Percentiles rank a stretch among this genome's conserved stretches.
Conservation (phyloP, 2,329 filamentous ascomycete species). For the Aspergillus luchuensis region DNA sequence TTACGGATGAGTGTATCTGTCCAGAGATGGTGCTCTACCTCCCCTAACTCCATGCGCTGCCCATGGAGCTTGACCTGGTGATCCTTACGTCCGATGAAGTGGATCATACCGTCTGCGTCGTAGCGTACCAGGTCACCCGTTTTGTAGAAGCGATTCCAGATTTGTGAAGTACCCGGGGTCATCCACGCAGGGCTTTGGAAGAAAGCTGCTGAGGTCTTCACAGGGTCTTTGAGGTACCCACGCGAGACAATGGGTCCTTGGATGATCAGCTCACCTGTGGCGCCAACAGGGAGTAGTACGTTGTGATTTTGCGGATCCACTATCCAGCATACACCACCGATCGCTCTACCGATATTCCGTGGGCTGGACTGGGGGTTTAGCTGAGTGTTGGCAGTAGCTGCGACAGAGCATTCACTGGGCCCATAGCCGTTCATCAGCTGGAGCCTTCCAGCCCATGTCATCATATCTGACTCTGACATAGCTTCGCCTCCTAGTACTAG, state of each 20-base stretch:
- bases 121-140: slow-evolving; percentile 40
- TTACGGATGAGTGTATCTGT: background rate
- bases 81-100: slow-evolving; percentile 37
- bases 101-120: slow-evolving; percentile 30
- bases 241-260: slow-evolving; percentile 38
- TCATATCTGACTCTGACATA: slow-evolving; percentile 34
- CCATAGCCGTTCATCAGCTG: slow-evolving; percentile 38
- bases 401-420: slow-evolving; percentile 21
- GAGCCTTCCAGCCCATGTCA: slow-evolving; percentile 38
- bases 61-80: slow-evolving; percentile 39
- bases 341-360: slow-evolving; percentile 10
- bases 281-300: slow-evolving; percentile 35
- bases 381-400: slow-evolving; percentile 4
- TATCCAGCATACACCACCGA: slow-evolving; percentile 16
- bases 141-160: slow-evolving; percentile 23
- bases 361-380: background rate
- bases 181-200: slow-evolving; percentile 24
- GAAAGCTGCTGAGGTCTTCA: slow-evolving; percentile 28
- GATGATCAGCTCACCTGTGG: slow-evolving; percentile 45
- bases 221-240: slow-evolving; percentile 31
- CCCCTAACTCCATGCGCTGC: slow-evolving; percentile 37
- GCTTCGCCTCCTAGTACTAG: slow-evolving; percentile 31
- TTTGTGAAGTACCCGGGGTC: background rate
- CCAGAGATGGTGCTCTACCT: slow-evolving; percentile 30
- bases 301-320: slow-evolving; percentile 12